These are phyloP conservation scores for Mikania micrantha DNA, from an alignment of 129 eudicot species.

Conservation along the genomic window DNA sequence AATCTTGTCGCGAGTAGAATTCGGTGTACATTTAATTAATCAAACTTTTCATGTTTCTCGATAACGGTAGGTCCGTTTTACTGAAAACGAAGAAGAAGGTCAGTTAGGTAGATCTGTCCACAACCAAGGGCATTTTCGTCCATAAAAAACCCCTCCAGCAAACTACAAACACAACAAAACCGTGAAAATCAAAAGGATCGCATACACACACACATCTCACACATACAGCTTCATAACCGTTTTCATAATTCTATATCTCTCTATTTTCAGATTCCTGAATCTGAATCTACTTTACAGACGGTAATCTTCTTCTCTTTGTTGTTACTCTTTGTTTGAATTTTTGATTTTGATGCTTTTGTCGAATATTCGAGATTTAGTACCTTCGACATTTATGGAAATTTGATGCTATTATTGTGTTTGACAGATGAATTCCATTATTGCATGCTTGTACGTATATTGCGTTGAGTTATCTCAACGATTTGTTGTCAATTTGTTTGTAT, in stretches of 20 bases:
- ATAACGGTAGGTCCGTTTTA: constrained; percentile 3
- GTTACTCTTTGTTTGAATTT: background rate
- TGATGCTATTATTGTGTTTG: constrained; percentile 15
- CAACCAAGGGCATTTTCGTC: constrained; percentile 16
- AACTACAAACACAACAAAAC: constrained; percentile 19
- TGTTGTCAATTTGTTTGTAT: constrained; percentile 33
- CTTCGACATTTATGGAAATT: constrained; percentile 11
- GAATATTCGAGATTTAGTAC: background rate
- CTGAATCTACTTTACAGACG: background rate
- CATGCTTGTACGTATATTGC: constrained; percentile 19
- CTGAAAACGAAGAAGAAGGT: constrained; percentile 26
- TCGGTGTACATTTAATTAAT: constrained; percentile 20
- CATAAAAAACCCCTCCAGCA: constrained; percentile 5
- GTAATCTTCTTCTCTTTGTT: background rate
- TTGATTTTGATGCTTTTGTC: constrained; percentile 12
- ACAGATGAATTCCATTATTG: constrained; percentile 16
- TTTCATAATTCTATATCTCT: background rate
- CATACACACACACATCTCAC: background rate
- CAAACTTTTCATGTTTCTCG: constrained; percentile 26
- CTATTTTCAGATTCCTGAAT: constrained; percentile 12
- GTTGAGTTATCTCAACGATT: constrained; percentile 19
- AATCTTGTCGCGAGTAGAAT: constrained; percentile 25
- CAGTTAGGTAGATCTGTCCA: constrained; percentile 12
- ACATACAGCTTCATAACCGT: constrained; percentile 9
- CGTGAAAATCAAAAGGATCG: constrained; percentile 5